phyloP scores from a whole-genome alignment of 1,139 yeast genomes.

The Hyphopichia burtonii region DNA sequence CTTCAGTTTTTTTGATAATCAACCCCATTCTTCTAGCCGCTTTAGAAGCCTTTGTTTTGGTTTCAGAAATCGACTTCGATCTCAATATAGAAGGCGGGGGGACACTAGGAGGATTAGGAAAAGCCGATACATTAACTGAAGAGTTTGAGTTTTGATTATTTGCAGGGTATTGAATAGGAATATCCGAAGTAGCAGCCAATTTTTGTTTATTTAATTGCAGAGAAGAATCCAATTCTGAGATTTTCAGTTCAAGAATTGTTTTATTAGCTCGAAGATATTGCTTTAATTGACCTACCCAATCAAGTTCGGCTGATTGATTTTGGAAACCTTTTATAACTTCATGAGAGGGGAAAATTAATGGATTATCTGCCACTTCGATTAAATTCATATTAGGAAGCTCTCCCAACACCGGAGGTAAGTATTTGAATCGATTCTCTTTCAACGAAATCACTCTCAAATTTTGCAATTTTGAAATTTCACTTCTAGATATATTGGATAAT shows the following conservation, averaged over 20 bases:
- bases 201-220: conserved; percentile 6
- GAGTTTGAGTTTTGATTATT: neutral
- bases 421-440: conserved; percentile 58
- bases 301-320: conserved; percentile 41
- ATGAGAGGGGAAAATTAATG: conserved; percentile 52
- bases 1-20: conserved; percentile 48
- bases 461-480: conserved; percentile 36
- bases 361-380: conserved; percentile 71
- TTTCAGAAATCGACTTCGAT: conserved; percentile 58
- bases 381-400: conserved; percentile 54
- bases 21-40: conserved; percentile 66
- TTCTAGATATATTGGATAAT: conserved; percentile 41
- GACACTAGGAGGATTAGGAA: conserved; percentile 8
- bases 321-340: conserved; percentile 36
- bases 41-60: conserved; percentile 59
- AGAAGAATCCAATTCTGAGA: conserved; percentile 1
- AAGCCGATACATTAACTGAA: neutral
- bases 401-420: conserved; percentile 56
- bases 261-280: conserved; percentile 35
- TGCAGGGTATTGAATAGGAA: conserved; percentile 1
- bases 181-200: neutral
- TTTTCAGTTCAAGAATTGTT: conserved; percentile 17
- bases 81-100: conserved; percentile 31
- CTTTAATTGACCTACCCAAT: conserved; percentile 57
- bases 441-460: conserved; percentile 59